Evolutionary conservation across 179 eudicot species (phyloP), one percentile per base, ranked within the genome.

Genomic region (Amaranthus tricolor): DNA sequence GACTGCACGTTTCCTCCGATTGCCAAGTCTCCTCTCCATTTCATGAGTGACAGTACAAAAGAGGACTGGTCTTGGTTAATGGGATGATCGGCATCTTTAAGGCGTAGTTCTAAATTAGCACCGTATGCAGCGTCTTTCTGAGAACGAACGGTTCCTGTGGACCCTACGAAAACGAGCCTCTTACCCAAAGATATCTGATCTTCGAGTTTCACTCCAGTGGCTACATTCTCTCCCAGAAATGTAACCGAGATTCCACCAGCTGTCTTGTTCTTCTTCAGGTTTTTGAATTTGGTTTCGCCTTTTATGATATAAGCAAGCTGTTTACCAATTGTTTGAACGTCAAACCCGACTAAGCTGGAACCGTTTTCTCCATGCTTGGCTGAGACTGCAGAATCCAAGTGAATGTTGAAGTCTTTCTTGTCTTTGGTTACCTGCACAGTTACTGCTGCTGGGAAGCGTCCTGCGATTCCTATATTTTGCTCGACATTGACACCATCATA

Each of bases 401-500:
- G 90, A 78, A 96, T 77, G 75, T 77, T 88, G 79, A 93, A 91
- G 68, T 93, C 99, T 69, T 93, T 91, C 85, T 96, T 96, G 51
- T 96, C 99, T 73, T 96, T 96, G 0, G 97, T 93, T 63, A 89
- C 75, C 74, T 96, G 99, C 31, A 90, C 82, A 2, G 93, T 75
- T 21, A 87, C 77, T 7, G 88, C 82, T 6, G 91, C 90, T 4
- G 99, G 97, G 67, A 82, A 96, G 19, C 82, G 86, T 59, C 80
- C 86, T 0, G 82, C 88, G 15, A 93, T 84, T 9, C 89, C 97
- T 12, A 86, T 81, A 66, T 77, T 88, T 54, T 89, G 89, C 83
- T 93, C 98, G 7, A 96, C 73, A 68, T 87, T 93, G 81, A 96
- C 98, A 62, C 99, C 99, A 49, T 93, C 99, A 31, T 88, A 96